Base-by-base conservation (phyloP, 73 alveolate species). In the Symbiodinium natans region DNA sequence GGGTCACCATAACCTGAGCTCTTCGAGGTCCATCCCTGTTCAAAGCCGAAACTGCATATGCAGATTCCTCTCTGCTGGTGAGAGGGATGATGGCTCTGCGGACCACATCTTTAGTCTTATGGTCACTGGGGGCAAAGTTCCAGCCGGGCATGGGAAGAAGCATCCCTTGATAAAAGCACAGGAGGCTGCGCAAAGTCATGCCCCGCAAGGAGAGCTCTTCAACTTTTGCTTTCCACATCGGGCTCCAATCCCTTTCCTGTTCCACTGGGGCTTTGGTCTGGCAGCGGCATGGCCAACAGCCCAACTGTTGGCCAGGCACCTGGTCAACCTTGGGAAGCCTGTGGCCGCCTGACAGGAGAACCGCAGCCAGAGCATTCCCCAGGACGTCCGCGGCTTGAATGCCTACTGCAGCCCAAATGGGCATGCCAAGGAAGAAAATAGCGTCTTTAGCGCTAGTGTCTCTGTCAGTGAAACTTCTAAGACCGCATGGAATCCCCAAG, bases 81-180 rank as follows among this genome's bases (percentile, higher is more conserved):
- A 85, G 93, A 52, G 93, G 93, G 93, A 85, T 85, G 93, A 85
- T 85, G n/a, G 40, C 93, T 39, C 93, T 46, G 77, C 93, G 93
- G 48, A 85, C 93, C 93, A 85, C 93, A 48, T 85, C 93, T 48
- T 40, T 46, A 21, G 93, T 85, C 82, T 85, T 85, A 52, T 85
- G 93, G 19, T 85, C 56, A 3, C 21, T 11, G 25, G 93, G 77
- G 48, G 52, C 48, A 33, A 46, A 85, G 11, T 31, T 85, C 93
- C 93, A 85, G 89, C 59, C 52, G 43, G 52, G 36, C 48, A 80
- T 21, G 88, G 36, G 33, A 74, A 41, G 56, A 38, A 80, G 59
- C 36, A 15, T 11, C 56, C 38, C 88, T 38, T 80, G 88, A 39
- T 80, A 80, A 80, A 80, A 80, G 36, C 42, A 33, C 88, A 80